Evolutionary conservation across 495 filamentous ascomycete species (phyloP).

Genomic region (Penicillium soppii): DNA sequence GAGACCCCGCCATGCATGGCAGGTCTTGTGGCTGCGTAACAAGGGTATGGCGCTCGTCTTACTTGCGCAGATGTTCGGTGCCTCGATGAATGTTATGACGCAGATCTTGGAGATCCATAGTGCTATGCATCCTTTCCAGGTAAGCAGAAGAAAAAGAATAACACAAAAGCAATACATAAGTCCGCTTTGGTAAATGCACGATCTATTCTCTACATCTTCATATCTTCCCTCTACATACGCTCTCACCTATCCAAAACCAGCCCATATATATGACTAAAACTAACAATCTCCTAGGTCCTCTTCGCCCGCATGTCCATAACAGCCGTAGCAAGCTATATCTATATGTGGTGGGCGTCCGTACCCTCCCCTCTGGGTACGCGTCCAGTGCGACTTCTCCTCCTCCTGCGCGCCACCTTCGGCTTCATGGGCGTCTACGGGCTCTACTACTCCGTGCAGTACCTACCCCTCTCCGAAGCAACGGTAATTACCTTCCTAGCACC

Average conservation of each 20-base stretch:
- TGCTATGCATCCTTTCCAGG: constrained; percentile 80
- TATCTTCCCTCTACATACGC: no score
- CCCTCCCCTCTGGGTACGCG: constrained; percentile 68
- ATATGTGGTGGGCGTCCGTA: constrained; percentile 71
- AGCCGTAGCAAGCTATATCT: constrained; percentile 59
- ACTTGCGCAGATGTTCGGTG: constrained; percentile 78
- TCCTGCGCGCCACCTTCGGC: constrained; percentile 68
- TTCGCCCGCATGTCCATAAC: constrained; percentile 86
- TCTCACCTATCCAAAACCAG: no score
- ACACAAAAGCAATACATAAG: not conserved
- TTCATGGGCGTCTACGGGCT: constrained; percentile 85
- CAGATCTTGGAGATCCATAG: constrained; percentile 75
- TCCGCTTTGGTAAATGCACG: no score
- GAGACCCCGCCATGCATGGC: constrained; percentile 29
- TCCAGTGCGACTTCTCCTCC: constrained; percentile 63
- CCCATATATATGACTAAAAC: not conserved
- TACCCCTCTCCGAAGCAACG: constrained; percentile 86
- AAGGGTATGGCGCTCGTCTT: constrained; percentile 74
- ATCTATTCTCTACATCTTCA: no score
- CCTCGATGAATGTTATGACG: constrained; percentile 84
- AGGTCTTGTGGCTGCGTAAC: constrained; percentile 54
- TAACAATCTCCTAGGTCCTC: constrained; percentile 54
- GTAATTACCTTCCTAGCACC: constrained; percentile 91
- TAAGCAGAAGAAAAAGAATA: constrained; percentile 18
- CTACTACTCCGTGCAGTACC: constrained; percentile 82